These are phyloP conservation scores for Claviceps spartinae DNA, from an alignment of 2,329 filamentous ascomycete genomes.

Conservation along the genomic window DNA sequence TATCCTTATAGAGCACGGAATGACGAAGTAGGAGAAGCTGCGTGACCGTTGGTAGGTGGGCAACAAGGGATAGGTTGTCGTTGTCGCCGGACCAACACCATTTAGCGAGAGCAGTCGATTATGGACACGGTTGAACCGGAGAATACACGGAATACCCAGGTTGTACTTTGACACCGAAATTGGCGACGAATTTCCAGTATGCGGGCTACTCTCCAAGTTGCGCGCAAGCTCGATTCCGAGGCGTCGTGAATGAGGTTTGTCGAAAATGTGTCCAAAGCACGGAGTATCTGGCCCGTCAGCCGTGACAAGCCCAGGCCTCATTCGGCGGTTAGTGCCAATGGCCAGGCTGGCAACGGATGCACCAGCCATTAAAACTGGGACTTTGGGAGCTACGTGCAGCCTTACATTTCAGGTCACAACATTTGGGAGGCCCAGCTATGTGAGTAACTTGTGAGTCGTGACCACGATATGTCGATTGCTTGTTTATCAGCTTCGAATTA, in stretches of 20 bases:
- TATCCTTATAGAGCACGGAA: neutral
- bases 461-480: too few relatives aligned
- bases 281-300: neutral
- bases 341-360: constrained; percentile 6
- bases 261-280: constrained; percentile 6
- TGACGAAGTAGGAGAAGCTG: neutral
- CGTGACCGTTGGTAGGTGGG: constrained; percentile 2
- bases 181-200: neutral
- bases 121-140: neutral
- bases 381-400: neutral
- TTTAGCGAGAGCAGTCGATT: neutral
- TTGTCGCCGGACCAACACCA: constrained; percentile 4
- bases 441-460: too few relatives aligned
- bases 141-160: neutral
- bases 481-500: too few relatives aligned
- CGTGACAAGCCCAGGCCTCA: constrained; percentile 2
- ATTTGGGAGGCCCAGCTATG: neutral
- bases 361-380: neutral
- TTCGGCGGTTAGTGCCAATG: neutral
- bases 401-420: constrained; percentile 9
- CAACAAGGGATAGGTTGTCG: neutral
- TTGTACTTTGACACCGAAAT: neutral
- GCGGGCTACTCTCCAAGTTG: constrained; percentile 1
- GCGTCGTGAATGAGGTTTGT: constrained; percentile 1
- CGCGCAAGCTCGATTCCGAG: neutral